Evolutionary conservation across 2,329 filamentous ascomycete genomes (phyloP), one percentile per base, ranked within the genome.

Genomic region (Penicillium sclerotigenum): DNA sequence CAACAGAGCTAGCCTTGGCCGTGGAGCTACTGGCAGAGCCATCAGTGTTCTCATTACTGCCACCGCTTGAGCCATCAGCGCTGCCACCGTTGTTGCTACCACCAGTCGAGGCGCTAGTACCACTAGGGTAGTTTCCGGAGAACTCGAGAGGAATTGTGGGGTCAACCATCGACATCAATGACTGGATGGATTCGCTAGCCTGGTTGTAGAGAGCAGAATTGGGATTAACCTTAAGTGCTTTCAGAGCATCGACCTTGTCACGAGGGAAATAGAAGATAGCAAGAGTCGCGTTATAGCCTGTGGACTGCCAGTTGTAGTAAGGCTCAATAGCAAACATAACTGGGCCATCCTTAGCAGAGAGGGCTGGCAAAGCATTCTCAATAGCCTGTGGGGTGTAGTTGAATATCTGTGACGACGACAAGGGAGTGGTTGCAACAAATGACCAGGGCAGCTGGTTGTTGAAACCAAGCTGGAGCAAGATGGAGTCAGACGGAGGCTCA

Each of bases 361-460:
- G 59, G 52, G 71, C 42, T 52, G 71, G 57, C 43, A 96, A 77
- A 41, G 84, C 88, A 61, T 87, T 83, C 2, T 83, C 78, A 47
- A 96, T 80, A 61, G 89, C 90, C 50, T 79, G 65, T 0, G 91
- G 91, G 4, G 97, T 79, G 62, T 84, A 89, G 51, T 83, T 77
- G 78, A 97, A 96, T 67, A 99, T 90, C 74, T 97, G 93, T 37
- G 85, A 85, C 5, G 90, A 88, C 18, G 91, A 89, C 61, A 87
- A 81, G 14, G 85, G 80, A 59, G 88, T 85, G 22, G 78, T 79
- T 11, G 88, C 86, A 28, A 97, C 89, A 69, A 95, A 96, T 9
- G 83, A 77, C 73, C 94, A 99, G 77, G 95, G 93, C 64, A 96
- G 81, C 1, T 84, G 83, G 68, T 86, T 88, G 50, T 84, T 79